Evolutionary conservation across 2,329 filamentous ascomycete genomes (phyloP).

Genomic region (Aspergillus transmontanensis): DNA sequence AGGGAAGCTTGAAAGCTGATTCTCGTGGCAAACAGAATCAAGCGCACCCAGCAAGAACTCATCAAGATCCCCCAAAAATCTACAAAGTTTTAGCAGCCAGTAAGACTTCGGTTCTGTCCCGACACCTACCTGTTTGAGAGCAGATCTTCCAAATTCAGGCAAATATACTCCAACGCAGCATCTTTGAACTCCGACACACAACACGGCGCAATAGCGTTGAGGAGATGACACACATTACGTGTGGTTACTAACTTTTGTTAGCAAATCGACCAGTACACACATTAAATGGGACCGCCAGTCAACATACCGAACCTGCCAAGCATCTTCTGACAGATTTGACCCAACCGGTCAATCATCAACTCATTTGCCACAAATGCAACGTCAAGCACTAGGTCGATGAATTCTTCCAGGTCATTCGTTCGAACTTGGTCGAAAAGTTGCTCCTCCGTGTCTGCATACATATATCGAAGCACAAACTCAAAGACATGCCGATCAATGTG

Average conservation of each 20-base stretch:
- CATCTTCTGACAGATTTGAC: constrained; percentile 83
- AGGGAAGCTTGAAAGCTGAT: constrained; percentile 77
- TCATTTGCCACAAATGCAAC: constrained; percentile 90
- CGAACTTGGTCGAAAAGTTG: constrained; percentile 81
- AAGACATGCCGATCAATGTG: constrained; percentile 78
- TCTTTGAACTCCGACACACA: constrained; percentile 85
- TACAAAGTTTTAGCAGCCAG: constrained; percentile 29
- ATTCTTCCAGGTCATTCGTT: constrained; percentile 73
- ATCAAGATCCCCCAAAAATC: constrained; percentile 80
- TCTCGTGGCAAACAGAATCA: constrained; percentile 76
- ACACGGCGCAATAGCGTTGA: constrained; percentile 85
- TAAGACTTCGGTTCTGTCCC: not conserved
- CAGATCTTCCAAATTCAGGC: constrained; percentile 86
- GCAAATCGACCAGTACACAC: constrained; percentile 12
- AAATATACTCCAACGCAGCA: constrained; percentile 85
- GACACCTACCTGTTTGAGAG: constrained; percentile 72
- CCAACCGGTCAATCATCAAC: constrained; percentile 88
- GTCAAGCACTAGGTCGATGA: constrained; percentile 86
- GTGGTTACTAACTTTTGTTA: constrained; percentile 62
- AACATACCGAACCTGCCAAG: constrained; percentile 73
- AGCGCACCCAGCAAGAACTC: constrained; percentile 79
- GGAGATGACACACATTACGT: constrained; percentile 79
- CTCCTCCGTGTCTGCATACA: constrained; percentile 81
- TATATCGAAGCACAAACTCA: constrained; percentile 72
- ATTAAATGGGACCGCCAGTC: not conserved